phyloP scores from a whole-genome alignment of 768 basidiomycete species.

The Boletus huronensis region DNA sequence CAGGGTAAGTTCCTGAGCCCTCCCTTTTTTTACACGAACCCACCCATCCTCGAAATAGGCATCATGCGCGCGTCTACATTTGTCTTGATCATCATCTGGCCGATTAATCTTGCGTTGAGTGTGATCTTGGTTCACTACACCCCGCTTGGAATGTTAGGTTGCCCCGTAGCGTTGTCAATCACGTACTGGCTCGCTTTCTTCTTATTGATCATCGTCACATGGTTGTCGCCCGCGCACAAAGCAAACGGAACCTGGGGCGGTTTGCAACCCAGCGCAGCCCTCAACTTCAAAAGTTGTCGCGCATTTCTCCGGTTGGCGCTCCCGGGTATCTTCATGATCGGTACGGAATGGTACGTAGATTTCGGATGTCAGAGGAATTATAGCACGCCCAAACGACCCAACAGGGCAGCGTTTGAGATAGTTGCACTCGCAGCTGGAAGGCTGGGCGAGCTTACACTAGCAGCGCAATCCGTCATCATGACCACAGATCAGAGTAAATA shows the following conservation, averaged over 20 bases:
- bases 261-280: conserved; percentile 40
- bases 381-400: neutral
- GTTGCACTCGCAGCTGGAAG: conserved; percentile 75
- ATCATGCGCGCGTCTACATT: conserved; percentile 72
- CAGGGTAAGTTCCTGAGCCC: conserved; percentile 47
- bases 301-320: conserved; percentile 63
- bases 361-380: neutral
- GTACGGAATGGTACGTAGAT: conserved; percentile 65
- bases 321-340: conserved; percentile 78
- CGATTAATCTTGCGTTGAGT: conserved; percentile 62
- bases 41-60: conserved; percentile 37
- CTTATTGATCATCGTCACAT: conserved; percentile 48
- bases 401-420: conserved; percentile 78
- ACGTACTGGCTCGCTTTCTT: conserved; percentile 69
- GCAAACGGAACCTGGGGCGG: conserved; percentile 66
- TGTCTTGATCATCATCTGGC: conserved; percentile 59
- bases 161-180: conserved; percentile 61
- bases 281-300: conserved; percentile 49
- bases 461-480: conserved; percentile 78
- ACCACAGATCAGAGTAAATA: conserved; percentile 69
- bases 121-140: conserved; percentile 63
- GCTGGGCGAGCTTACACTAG: conserved; percentile 62
- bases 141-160: conserved; percentile 58
- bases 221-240: conserved; percentile 48
- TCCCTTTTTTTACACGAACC: neutral